These are phyloP conservation scores for Fusarium clavum DNA, from an alignment of 2,329 filamentous ascomycete species.

Conservation along the genomic window DNA sequence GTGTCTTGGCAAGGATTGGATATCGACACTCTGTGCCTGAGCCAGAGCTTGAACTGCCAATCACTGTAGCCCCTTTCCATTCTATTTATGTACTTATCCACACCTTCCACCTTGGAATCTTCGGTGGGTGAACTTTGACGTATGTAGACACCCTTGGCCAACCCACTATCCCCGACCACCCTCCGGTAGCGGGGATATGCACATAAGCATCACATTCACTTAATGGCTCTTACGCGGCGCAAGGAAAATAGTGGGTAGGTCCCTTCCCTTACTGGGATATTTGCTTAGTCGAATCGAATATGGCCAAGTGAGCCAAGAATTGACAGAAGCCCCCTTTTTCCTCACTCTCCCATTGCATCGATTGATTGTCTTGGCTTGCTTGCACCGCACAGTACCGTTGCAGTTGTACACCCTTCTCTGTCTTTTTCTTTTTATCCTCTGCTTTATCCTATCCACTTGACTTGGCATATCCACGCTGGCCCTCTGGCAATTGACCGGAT, in stretches of 20 bases:
- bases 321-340: conserved; percentile 25
- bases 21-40: not conserved
- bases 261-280: conserved; percentile 14
- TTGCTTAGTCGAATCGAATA: conserved; percentile 18
- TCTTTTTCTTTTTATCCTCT: conserved; percentile 9
- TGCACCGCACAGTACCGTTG: conserved; percentile 14
- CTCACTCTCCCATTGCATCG: not conserved
- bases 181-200: not conserved
- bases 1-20: conserved; percentile 24
- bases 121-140: conserved; percentile 4
- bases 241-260: conserved; percentile 13
- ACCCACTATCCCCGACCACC: not conserved
- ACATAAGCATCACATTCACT: not conserved
- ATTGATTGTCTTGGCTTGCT: conserved; percentile 9
- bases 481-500: conserved; percentile 25
- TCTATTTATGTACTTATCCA: not conserved
- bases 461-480: conserved; percentile 33
- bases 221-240: conserved; percentile 28
- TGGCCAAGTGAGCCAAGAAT: conserved; percentile 26
- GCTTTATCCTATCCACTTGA: conserved; percentile 22
- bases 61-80: conserved; percentile 24
- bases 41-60: not conserved
- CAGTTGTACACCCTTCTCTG: conserved; percentile 19
- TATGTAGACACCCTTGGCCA: not conserved
- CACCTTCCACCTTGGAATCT: not conserved